Conservation (phyloP, 208 protist genomes). For the Lotmaria passim region DNA sequence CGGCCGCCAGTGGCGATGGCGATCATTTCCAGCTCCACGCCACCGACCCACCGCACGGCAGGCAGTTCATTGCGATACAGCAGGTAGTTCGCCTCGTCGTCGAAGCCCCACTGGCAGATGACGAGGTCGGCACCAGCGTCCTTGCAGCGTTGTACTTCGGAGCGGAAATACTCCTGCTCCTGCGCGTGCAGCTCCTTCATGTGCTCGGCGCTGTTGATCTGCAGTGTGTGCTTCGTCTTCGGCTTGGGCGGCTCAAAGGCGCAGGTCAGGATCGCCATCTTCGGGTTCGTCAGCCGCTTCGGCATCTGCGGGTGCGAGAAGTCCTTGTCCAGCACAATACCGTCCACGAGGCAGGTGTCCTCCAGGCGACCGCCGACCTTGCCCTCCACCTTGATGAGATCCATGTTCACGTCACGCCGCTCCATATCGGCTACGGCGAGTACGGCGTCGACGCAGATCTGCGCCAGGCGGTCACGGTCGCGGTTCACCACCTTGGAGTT, state of each 20-base stretch:
- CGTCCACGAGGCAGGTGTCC: constrained; percentile 98
- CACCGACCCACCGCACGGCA: constrained; percentile 99
- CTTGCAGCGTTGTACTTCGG: constrained; percentile 95
- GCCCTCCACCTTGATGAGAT: constrained; percentile 99
- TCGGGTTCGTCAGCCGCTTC: constrained; percentile 96
- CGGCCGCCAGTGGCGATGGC: constrained; percentile 99
- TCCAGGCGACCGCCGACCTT: constrained; percentile 98
- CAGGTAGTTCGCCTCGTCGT: constrained; percentile 99
- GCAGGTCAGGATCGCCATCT: constrained; percentile 99
- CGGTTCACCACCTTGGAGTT: constrained; percentile 99
- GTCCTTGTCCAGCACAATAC: constrained; percentile 99
- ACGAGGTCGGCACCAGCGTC: constrained; percentile 98
- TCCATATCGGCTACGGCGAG: constrained; percentile 99
- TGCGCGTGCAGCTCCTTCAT: constrained; percentile 96
- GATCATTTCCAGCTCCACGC: constrained; percentile 99
- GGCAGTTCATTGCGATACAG: constrained; percentile 98
- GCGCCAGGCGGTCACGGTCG: constrained; percentile 95
- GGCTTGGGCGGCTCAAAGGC: constrained; percentile 99
- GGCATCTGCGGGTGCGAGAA: constrained; percentile 98
- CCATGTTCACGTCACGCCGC: constrained; percentile 99
- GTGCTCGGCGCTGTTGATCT: constrained; percentile 95
- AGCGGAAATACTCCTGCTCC: constrained; percentile 99
- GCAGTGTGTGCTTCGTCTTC: constrained; percentile 99
- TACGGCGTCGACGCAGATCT: constrained; percentile 99
- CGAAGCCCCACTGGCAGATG: constrained; percentile 99